Evolutionary conservation across 2,329 filamentous ascomycete genomes (phyloP), one percentile per base, ranked within the genome.

Genomic region (Thermothelomyces thermophilus): DNA sequence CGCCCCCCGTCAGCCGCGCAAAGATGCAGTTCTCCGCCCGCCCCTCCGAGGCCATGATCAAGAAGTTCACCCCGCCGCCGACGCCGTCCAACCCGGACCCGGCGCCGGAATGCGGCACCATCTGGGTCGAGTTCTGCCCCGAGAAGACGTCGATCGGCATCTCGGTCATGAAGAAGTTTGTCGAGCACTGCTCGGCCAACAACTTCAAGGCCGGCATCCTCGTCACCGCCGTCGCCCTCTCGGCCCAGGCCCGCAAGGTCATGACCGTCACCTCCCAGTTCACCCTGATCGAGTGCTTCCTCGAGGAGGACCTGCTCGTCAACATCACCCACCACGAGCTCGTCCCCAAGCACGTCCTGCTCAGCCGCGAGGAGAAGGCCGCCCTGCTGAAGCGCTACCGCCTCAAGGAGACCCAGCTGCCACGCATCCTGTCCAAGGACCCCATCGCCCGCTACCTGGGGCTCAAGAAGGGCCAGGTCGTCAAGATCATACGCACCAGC

Each of bases 311-410:
- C 70, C 71, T 98, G 61, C 77, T 97, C 53, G 90, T 98, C 70
- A 98, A 98, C 72, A 97, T 98, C 69, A 97, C 91, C 52, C 87
- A 90, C 68, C 93, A 98, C 73, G 91, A 97, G 71, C 79, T 98
- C 49, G 93, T 98, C 26, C 93, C 93, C 39, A 90, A 87, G 66
- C 93, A 98, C 66, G 84, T 97, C 33, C 72, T 97, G 53, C 80
- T 98, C 50, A 95, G 88, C 62, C 79, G 83, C 40, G 89, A 94
- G 62, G 93, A 98, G 75, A 96, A 96, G 79, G 72, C 73, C 41
- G 85, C 86, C 33, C 73, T 98, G 63, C 76, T 98, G 53, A 83
- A 90, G 71, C 78, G 93, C 56, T 98, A 98, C 71, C 82, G 93
- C 42, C 72, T 98, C 68, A 97, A 96, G 81, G 93, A 98, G 77